Percentiles rank a stretch among this genome's conserved stretches.
phyloP scores from a whole-genome alignment of 345 rosid species.

The Populus alba region DNA sequence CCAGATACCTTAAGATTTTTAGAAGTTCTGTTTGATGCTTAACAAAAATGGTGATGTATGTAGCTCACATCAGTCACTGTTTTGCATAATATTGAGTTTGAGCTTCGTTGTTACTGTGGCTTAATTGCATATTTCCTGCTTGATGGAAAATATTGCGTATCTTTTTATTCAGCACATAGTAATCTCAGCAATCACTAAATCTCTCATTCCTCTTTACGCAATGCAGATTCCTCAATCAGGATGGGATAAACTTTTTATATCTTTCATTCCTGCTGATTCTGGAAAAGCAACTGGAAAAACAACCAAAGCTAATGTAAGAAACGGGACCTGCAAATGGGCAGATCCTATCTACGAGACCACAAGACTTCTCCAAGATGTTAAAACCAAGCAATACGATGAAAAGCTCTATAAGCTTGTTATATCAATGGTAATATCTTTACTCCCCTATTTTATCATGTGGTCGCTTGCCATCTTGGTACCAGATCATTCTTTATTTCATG shows the following conservation, averaged over 20 bases:
- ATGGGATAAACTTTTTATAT: slow-evolving; percentile 94
- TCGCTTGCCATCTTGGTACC: not conserved
- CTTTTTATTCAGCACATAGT: not conserved
- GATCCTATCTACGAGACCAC: slow-evolving; percentile 99
- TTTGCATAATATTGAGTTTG: not conserved
- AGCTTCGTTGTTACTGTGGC: not conserved
- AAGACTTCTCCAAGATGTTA: slow-evolving; percentile 81
- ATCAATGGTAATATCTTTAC: slow-evolving; percentile 60
- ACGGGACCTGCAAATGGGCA: slow-evolving; percentile 95
- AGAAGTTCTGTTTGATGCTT: not conserved
- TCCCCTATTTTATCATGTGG: slow-evolving; percentile 3
- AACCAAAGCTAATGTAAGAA: slow-evolving; percentile 91
- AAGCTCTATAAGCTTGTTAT: slow-evolving; percentile 81
- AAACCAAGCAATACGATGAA: slow-evolving; percentile 73
- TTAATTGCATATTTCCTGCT: not conserved
- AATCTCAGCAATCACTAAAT: slow-evolving; percentile 13
- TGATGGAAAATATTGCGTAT: not conserved
- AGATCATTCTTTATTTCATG: not conserved
- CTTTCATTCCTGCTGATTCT: slow-evolving; percentile 88
- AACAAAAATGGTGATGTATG: not conserved
- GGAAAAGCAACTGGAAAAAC: slow-evolving; percentile 92
- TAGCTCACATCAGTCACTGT: not conserved
- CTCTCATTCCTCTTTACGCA: slow-evolving; percentile 9
- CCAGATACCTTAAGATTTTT: not conserved
- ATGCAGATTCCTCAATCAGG: slow-evolving; percentile 80